Base-by-base conservation (phyloP, 805 yeast species). In the Candida gorgasii region DNA sequence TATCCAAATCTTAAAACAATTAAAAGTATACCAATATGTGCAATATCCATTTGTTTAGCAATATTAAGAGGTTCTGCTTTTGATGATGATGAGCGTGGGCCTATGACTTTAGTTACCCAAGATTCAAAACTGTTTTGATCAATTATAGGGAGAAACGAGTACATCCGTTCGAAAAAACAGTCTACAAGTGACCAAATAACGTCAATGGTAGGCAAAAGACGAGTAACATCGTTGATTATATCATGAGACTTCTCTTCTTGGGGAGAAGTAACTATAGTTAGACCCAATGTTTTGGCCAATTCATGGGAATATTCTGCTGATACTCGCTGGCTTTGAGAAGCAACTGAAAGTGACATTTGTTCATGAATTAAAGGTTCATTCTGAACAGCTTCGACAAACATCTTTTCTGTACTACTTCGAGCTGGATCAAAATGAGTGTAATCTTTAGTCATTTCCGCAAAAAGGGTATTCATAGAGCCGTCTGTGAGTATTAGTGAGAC, bases 161-260 rank as follows among this genome's bases (percentile, higher is more conserved):
- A 76, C 50, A 47, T 56, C 58, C n/a, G 54, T 50, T 34, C 28
- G 53, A 74, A 76, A 50, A 67, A 78, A 47, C 80, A 63, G 44
- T 81, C 79, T 20, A 84, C 62, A 37, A 81, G 63, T 39, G 71
- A 53, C 78, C 84, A 77, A 6, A 82, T 69, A 1, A 78, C 70
- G 44, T 68, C 70, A 48, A 75, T 75, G 20, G 64, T 70, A 0
- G 89, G 89, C 38, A 83, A 50, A 28, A 34, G 28, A 22, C 12
- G 12, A 13, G 28, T 34, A 14, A 19, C 19, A 4, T 34, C 13
- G 3, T 23, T 12, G 15, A 34, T 34, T 9, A 34, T 5, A 20
- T 34, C 12, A 34, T 20, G 18, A 34, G 37, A 34, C 13, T 20
- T 11, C 9, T 22, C 17, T 5, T 15, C 20, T 4, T 19, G 6